Evolutionary conservation across 768 basidiomycete genomes (phyloP), one percentile per base, ranked within the genome.

Genomic region (Lactifluus volemus): DNA sequence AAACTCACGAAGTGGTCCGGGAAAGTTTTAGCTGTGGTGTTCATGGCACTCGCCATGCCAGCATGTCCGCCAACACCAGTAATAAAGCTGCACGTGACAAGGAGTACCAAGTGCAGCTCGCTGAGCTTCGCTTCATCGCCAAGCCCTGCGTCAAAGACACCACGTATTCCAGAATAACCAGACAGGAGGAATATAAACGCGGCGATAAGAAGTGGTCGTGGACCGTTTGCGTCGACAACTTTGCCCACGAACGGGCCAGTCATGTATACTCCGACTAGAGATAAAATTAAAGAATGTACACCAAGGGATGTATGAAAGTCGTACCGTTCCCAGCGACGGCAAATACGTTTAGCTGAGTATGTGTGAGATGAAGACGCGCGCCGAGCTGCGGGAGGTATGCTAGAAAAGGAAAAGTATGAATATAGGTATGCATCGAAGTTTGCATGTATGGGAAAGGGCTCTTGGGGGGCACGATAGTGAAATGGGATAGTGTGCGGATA

Each of bases 311-410:
- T 3, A 39, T 21, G 34, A 51, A 38, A 6, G 2, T 64, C 84
- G 60, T 67, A 91, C 88, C 69, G 67, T 87, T 91, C n/a, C 84
- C 88, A 1, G 85, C 86, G n/a, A 88, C 75, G 15, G 83, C 92
- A 17, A 95, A 81, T 39, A 93, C 71, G 66, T 96, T 95, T 39
- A 92, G 76, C 59, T 88, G 83, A 0, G 92, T 95, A 57, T 94
- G 88, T 4, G 82, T 80, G 53, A 95, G 81, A 49, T 79, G 76
- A 17, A 96, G 79, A 44, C 84, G 81, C n/a, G 84, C 74, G 1
- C 88, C 89, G 5, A 96, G 80, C 70, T 96, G 92, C 0, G 93
- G 92, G 1, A 88, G 84, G 70, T 94, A 97, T 19, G 91, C 92
- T 85, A 62, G 2, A 61, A 39, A 45, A 39, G 19, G n/a, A 44